phyloP scores from a whole-genome alignment of 225 moss, liverwort and hornwort genomes.

The Rhytidiadelphus loreus region DNA sequence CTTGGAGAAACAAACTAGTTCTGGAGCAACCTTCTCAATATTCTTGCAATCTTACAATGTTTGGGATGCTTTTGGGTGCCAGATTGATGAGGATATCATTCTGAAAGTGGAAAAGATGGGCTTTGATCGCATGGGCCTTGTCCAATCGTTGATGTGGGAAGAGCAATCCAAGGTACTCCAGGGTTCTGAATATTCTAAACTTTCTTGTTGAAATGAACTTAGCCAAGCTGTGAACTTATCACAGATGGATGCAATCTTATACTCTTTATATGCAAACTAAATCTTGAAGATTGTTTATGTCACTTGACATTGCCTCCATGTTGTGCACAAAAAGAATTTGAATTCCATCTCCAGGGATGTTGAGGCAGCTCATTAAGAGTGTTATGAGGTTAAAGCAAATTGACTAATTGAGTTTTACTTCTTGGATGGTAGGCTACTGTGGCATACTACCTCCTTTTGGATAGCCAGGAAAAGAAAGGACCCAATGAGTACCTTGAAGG shows the following conservation, averaged over 20 bases:
- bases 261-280: not conserved
- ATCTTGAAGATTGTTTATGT: not conserved
- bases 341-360: not conserved
- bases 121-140: conserved; percentile 21
- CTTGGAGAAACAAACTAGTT: not conserved
- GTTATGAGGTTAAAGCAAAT: not conserved
- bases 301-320: not conserved
- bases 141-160: conserved; percentile 21
- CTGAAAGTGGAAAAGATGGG: conserved; percentile 41
- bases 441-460: conserved; percentile 40
- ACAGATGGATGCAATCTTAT: not conserved
- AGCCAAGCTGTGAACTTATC: not conserved
- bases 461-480: conserved; percentile 37
- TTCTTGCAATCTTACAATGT: not conserved
- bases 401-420: not conserved
- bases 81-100: conserved; percentile 54
- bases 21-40: not conserved
- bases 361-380: not conserved
- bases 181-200: not conserved
- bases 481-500: conserved; percentile 25
- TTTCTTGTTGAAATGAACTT: not conserved
- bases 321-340: not conserved
- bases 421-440: conserved; percentile 22
- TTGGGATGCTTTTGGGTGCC: not conserved
- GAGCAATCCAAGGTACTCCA: conserved; percentile 37